Conservation (phyloP, 805 yeast genomes). For the Saccharomycopsis babjevae region DNA sequence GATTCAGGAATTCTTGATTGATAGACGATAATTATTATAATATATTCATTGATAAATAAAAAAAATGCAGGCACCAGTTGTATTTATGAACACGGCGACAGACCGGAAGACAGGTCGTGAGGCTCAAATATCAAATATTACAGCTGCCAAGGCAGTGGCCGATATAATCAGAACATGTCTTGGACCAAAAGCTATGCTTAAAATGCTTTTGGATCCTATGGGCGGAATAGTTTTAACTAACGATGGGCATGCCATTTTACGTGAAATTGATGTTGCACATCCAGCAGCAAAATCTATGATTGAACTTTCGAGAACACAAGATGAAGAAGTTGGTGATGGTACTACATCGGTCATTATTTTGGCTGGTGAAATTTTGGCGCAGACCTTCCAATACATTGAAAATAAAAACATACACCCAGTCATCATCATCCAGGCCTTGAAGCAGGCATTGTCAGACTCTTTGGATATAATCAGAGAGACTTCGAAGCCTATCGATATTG, state of each 20-base stretch:
- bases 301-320: slow-evolving; percentile 93
- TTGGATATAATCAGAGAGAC: slow-evolving; percentile 76
- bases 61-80: slow-evolving; percentile 75
- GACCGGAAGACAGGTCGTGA: slow-evolving; percentile 94
- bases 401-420: slow-evolving; percentile 97
- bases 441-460: slow-evolving; percentile 85
- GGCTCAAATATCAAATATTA: slow-evolving; percentile 93
- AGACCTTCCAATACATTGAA: slow-evolving; percentile 77
- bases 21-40: not conserved
- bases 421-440: slow-evolving; percentile 86
- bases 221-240: slow-evolving; percentile 94
- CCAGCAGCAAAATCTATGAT: slow-evolving; percentile 99
- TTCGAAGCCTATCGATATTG: slow-evolving; percentile 72
- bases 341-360: slow-evolving; percentile 94
- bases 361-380: slow-evolving; percentile 95
- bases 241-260: slow-evolving; percentile 95
- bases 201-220: slow-evolving; percentile 91
- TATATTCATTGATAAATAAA: not conserved
- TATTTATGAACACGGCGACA: slow-evolving; percentile 75
- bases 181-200: slow-evolving; percentile 98
- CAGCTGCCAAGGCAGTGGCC: slow-evolving; percentile 99
- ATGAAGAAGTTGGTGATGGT: slow-evolving; percentile 90
- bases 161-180: slow-evolving; percentile 96
- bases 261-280: slow-evolving; percentile 96
- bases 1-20: not conserved